Conservation (phyloP, 2,329 filamentous ascomycete genomes). For the Neofusicoccum kwambonambiense region DNA sequence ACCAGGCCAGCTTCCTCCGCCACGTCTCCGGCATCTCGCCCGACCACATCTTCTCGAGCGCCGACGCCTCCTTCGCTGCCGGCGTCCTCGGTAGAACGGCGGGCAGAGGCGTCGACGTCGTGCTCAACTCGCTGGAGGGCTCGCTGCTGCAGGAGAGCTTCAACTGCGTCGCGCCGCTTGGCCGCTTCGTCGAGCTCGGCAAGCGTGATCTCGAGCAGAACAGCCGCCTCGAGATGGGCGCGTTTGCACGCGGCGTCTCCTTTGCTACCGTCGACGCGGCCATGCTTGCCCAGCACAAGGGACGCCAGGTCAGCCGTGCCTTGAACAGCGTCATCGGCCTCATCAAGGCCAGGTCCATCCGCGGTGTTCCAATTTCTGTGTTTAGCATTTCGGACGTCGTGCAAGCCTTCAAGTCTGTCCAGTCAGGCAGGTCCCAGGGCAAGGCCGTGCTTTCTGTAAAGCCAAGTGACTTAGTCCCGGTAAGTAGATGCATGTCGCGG, state of each 20-base stretch:
- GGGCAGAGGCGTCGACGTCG: constrained; percentile 34
- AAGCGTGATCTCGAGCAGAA: constrained; percentile 13
- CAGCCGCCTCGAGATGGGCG: constrained; percentile 13
- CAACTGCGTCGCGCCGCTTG: constrained; percentile 29
- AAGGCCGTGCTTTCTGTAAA: constrained; percentile 23
- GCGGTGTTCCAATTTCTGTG: neutral
- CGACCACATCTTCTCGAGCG: constrained; percentile 32
- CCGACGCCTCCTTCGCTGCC: constrained; percentile 27
- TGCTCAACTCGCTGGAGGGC: constrained; percentile 33
- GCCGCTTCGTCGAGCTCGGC: constrained; percentile 29
- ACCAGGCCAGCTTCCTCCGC: constrained; percentile 26
- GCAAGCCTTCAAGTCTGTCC: constrained; percentile 21
- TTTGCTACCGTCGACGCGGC: constrained; percentile 1
- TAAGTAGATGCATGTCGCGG: neutral
- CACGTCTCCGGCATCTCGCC: constrained; percentile 26
- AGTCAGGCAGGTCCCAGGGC: constrained; percentile 17
- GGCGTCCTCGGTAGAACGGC: constrained; percentile 27
- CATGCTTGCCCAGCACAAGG: neutral
- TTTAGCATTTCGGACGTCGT: constrained; percentile 20
- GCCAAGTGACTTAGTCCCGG: constrained; percentile 23
- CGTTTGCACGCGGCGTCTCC: constrained; percentile 20
- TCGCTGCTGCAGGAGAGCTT: constrained; percentile 26
- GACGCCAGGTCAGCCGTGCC: neutral
- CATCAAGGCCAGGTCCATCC: neutral
- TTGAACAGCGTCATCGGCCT: neutral